These are phyloP conservation scores for Colletotrichum gloeosporioides DNA, from an alignment of 2,329 filamentous ascomycete genomes.

Conservation along the genomic window DNA sequence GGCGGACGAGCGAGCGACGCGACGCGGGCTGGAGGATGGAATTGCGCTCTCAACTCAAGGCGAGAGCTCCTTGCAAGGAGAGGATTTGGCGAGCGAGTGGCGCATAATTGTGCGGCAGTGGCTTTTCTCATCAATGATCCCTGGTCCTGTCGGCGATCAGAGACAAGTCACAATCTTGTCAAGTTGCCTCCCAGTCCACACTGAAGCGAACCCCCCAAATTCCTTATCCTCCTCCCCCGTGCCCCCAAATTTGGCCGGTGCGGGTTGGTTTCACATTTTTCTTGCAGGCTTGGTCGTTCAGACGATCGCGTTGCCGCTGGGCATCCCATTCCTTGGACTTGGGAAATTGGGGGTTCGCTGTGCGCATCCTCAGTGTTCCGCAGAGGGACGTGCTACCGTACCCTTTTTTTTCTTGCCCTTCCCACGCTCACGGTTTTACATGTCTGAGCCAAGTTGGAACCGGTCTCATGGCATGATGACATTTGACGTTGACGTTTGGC, in stretches of 20 bases:
- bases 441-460: not conserved
- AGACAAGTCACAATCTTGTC: conserved; percentile 20
- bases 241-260: not conserved
- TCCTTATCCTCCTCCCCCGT: not conserved
- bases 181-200: conserved; percentile 6
- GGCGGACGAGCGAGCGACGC: not conserved
- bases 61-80: not conserved
- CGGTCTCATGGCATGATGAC: conserved; percentile 1
- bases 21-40: not conserved
- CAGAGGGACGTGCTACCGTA: not conserved
- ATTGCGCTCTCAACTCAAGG: not conserved
- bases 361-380: not conserved
- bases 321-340: conserved; percentile 5
- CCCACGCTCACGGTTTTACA: not conserved
- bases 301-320: conserved; percentile 6
- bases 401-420: not conserved
- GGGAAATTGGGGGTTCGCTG: conserved; percentile 5
- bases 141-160: conserved; percentile 18
- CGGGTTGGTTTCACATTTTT: conserved; percentile 1
- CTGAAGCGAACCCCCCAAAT: not conserved
- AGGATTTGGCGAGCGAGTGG: not conserved
- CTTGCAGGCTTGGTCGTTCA: not conserved
- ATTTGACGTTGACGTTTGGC: not conserved
- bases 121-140: not conserved
- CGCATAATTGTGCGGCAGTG: not conserved